A percentile compares a stretch with the other conserved stretches of the same genome.
Conservation (phyloP, 768 basidiomycete genomes). For the Suillus occidentalis region DNA sequence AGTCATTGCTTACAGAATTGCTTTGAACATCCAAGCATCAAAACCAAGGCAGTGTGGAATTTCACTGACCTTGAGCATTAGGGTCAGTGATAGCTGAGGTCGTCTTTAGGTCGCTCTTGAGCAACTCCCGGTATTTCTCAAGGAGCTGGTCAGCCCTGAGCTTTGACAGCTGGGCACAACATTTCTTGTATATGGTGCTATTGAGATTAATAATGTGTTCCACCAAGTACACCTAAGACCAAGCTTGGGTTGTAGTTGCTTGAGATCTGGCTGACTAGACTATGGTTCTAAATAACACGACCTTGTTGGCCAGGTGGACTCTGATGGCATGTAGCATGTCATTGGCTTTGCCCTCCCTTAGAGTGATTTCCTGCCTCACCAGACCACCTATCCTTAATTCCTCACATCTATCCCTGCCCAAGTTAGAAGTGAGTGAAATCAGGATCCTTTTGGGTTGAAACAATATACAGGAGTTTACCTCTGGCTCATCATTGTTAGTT, state of each 20-base stretch:
- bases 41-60: slow-evolving; percentile 7
- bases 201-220: no score
- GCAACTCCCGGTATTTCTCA: background rate
- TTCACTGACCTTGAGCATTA: background rate
- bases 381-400: no score
- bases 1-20: background rate
- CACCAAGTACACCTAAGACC: background rate
- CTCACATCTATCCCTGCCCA: no score
- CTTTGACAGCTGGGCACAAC: background rate
- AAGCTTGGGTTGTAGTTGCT: background rate
- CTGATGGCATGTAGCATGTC: background rate
- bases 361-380: no score
- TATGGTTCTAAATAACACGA: background rate
- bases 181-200: no score
- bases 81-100: background rate
- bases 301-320: slow-evolving; percentile 11
- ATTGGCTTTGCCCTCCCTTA: no score
- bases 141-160: background rate
- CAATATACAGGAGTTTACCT: no score
- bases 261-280: no score
- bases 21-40: slow-evolving; percentile 7
- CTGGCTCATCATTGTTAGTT: no score
- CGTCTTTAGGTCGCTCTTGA: slow-evolving; percentile 1
- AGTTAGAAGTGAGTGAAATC: no score
- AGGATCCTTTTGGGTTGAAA: no score